Percentiles rank a stretch among this genome's conserved stretches.
Conservation (phyloP, 495 filamentous ascomycete genomes). For the Venustampulla echinocandica region DNA sequence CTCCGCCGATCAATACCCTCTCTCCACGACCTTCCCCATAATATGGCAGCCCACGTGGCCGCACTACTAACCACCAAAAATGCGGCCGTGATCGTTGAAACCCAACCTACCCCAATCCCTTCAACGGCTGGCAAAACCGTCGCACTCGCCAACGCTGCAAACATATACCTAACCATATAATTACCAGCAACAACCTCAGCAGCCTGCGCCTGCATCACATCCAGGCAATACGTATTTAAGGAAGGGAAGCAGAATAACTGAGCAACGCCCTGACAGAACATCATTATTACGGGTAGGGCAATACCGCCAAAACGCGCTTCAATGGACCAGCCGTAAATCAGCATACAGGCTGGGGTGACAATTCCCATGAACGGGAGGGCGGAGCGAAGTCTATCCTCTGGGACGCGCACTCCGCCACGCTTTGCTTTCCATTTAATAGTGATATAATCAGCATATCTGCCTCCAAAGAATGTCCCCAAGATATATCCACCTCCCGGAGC, state of each 20-base stretch:
- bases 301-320: conserved; percentile 57
- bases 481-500: conserved; percentile 66
- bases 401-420: conserved; percentile 47
- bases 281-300: conserved; percentile 55
- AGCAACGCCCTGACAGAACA: conserved; percentile 64
- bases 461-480: conserved; percentile 59
- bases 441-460: conserved; percentile 58
- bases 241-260: conserved; percentile 67
- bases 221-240: conserved; percentile 67
- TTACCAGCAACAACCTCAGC: conserved; percentile 67
- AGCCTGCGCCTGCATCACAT: conserved; percentile 59
- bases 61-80: conserved; percentile 50
- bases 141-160: conserved; percentile 56
- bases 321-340: conserved; percentile 66
- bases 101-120: conserved; percentile 61
- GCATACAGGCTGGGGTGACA: conserved; percentile 54
- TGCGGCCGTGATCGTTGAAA: conserved; percentile 45
- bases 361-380: conserved; percentile 51
- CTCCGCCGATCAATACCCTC: conserved; percentile 39
- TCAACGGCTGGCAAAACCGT: conserved; percentile 58
- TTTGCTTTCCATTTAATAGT: conserved; percentile 55
- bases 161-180: conserved; percentile 61
- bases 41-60: conserved; percentile 40
- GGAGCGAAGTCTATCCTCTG: conserved; percentile 60
- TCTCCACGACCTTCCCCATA: conserved; percentile 48